Evolutionary conservation across 176 grass and related monocot genomes (phyloP).

Genomic region (Olyra latifolia): DNA sequence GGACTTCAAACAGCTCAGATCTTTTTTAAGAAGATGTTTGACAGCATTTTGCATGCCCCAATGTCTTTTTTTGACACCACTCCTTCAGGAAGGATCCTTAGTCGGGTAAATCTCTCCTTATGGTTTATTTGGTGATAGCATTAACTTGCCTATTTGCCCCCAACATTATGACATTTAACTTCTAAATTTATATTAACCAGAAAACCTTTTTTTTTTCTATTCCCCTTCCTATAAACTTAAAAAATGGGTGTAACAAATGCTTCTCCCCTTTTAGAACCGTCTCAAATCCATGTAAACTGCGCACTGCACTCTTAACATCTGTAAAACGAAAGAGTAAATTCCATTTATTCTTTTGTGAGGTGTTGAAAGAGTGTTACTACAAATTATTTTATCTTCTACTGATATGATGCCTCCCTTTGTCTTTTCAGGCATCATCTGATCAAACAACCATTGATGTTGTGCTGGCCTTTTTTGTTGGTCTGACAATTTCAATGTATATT

Average conservation of each 20-base stretch:
- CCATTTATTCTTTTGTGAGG: not conserved
- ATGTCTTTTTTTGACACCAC: slow-evolving; percentile 99
- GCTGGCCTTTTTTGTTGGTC: slow-evolving; percentile 77
- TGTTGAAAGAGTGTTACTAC: not conserved
- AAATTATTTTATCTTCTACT: not conserved
- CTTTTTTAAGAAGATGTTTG: slow-evolving; percentile 87
- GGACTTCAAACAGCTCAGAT: slow-evolving; percentile 88
- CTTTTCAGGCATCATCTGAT: slow-evolving; percentile 91
- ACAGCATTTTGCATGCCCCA: slow-evolving; percentile 88
- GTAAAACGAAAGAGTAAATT: not conserved
- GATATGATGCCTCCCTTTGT: not conserved
- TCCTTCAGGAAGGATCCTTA: slow-evolving; percentile 96
- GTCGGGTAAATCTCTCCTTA: slow-evolving; percentile 55
- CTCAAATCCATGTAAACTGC: not conserved
- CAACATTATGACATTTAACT: not conserved
- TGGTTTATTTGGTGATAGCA: not conserved
- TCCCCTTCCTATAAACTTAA: not conserved
- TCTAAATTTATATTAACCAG: not conserved
- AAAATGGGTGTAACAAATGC: not conserved
- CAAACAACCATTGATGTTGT: slow-evolving; percentile 88
- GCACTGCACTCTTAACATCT: not conserved
- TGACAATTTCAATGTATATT: slow-evolving; percentile 87
- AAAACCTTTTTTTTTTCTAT: not conserved
- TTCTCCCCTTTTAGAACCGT: not conserved
- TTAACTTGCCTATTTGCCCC: not conserved